phyloP scores from a whole-genome alignment of 495 filamentous ascomycete species.

The Lasiosphaeris hirsuta region DNA sequence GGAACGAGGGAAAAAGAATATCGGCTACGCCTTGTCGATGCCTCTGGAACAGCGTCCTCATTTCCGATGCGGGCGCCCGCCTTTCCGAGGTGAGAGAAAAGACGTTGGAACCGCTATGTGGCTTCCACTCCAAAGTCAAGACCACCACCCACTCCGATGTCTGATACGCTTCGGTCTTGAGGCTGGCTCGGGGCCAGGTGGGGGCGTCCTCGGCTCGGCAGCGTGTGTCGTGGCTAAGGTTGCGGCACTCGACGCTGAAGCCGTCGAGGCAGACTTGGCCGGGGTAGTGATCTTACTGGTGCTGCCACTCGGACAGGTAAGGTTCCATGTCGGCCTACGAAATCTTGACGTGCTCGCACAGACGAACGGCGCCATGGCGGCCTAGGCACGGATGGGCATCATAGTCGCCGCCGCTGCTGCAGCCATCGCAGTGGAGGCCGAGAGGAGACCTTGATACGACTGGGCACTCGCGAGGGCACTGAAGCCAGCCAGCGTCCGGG shows the following conservation, averaged over 20 bases:
- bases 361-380: conserved; percentile 17
- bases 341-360: conserved; percentile 25
- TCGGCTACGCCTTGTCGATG: conserved; percentile 19
- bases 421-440: conserved; percentile 15
- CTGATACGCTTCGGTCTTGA: conserved; percentile 1
- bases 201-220: conserved; percentile 13
- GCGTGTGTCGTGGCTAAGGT: conserved; percentile 19
- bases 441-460: background rate
- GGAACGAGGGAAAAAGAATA: conserved; percentile 11
- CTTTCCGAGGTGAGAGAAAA: conserved; percentile 12
- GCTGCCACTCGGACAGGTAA: conserved; percentile 14
- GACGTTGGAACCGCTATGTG: conserved; percentile 16
- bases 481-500: conserved; percentile 2
- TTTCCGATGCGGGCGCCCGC: conserved; percentile 15
- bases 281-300: conserved; percentile 1
- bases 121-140: conserved; percentile 18
- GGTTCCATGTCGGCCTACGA: conserved; percentile 17
- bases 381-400: conserved; percentile 16
- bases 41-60: conserved; percentile 19
- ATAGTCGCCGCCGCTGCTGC: conserved; percentile 3
- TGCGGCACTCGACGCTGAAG: conserved; percentile 21
- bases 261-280: conserved; percentile 17
- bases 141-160: conserved; percentile 1
- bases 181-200: conserved; percentile 21
- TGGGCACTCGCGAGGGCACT: conserved; percentile 21